phyloP scores from a whole-genome alignment of 371 early-diverging fungal genomes.

The Apophysomyces ossiformis region DNA sequence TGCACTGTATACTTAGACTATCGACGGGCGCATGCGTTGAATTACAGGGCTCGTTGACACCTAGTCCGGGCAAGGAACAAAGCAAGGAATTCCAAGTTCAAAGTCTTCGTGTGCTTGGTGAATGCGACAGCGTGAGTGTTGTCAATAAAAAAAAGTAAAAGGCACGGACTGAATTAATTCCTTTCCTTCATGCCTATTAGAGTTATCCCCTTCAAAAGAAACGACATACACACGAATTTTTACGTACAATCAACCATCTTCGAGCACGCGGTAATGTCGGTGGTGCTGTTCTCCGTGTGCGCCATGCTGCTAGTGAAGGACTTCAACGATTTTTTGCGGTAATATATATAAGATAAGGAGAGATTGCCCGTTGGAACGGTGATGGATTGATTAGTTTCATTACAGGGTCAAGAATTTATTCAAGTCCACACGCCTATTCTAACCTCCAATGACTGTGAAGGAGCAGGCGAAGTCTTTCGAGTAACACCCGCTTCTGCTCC shows the following conservation, averaged over 20 bases:
- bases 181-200: constrained; percentile 28
- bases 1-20: constrained; percentile 39
- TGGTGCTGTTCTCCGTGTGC: constrained; percentile 71
- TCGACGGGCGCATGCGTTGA: constrained; percentile 77
- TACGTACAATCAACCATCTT: constrained; percentile 80
- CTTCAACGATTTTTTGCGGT: constrained; percentile 79
- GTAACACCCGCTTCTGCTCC: constrained; percentile 41
- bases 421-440: constrained; percentile 86
- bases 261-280: constrained; percentile 81
- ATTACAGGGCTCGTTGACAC: constrained; percentile 64
- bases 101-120: constrained; percentile 63
- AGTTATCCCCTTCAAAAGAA: constrained; percentile 92
- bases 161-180: too few species aligned
- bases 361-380: not conserved
- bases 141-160: not conserved
- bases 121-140: constrained; percentile 61
- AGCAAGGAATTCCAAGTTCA: constrained; percentile 73
- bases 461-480: constrained; percentile 90
- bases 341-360: constrained; percentile 1
- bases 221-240: constrained; percentile 76
- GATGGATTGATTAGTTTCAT: not conserved
- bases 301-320: constrained; percentile 68
- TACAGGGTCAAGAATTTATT: constrained; percentile 70
- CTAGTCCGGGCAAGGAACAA: constrained; percentile 78
- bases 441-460: constrained; percentile 92